These are phyloP conservation scores for Globisporangium megalacanthum DNA, from an alignment of 352 stramenopile genomes.

Conservation along the genomic window DNA sequence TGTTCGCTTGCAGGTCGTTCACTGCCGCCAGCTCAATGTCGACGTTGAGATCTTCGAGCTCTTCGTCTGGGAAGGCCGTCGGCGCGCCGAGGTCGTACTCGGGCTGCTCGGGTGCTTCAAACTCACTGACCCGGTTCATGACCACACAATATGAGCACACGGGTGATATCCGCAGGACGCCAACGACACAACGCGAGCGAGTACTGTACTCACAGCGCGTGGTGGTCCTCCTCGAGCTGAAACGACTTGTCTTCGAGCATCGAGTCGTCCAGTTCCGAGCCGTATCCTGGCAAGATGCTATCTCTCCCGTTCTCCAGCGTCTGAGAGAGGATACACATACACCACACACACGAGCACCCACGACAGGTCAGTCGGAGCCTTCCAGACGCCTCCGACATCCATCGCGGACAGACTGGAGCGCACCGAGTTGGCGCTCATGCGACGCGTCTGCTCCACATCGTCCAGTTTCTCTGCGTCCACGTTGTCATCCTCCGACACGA, in stretches of 20 bases:
- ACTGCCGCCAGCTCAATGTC: constrained; percentile 78
- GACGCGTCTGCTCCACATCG: constrained; percentile 63
- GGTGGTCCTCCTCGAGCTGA: constrained; percentile 24
- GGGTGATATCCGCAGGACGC: neutral
- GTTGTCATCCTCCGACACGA: constrained; percentile 23
- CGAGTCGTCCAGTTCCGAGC: constrained; percentile 9
- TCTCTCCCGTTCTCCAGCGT: constrained; percentile 6
- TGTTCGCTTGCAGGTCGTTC: constrained; percentile 71
- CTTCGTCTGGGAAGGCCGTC: constrained; percentile 18
- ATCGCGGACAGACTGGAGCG: neutral
- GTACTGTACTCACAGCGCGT: constrained; percentile 9
- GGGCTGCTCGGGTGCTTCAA: constrained; percentile 35
- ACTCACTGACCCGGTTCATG: constrained; percentile 7
- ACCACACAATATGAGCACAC: neutral
- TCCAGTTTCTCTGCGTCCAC: constrained; percentile 15
- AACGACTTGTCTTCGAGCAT: constrained; percentile 38
- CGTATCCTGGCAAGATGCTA: constrained; percentile 10
- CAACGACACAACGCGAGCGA: neutral
- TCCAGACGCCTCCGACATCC: neutral
- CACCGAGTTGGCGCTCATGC: constrained; percentile 60
- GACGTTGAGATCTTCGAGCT: constrained; percentile 65
- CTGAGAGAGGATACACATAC: neutral
- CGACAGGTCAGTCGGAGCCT: too few species aligned
- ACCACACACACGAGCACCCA: neutral
- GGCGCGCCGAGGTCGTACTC: constrained; percentile 54